Base-by-base conservation (phyloP, 495 filamentous ascomycete species). In the Aspergillus baeticus region DNA sequence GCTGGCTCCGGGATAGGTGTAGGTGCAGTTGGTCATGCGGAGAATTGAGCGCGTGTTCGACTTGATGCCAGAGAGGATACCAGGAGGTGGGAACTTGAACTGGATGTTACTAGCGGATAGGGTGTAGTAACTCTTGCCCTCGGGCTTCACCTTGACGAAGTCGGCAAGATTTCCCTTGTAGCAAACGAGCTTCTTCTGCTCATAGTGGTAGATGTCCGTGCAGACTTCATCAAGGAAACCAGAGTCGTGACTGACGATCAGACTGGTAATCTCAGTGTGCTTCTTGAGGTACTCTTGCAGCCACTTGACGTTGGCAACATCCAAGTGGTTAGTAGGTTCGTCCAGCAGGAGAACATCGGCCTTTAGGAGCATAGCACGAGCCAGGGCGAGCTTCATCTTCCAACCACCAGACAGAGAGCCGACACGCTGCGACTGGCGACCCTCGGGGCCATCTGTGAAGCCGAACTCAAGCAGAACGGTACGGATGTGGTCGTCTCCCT, bases 321-420 rank as follows among this genome's bases (percentile, higher is more conserved):
- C 94, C 62, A 98, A 77, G 71, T 98, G 94, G 80, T 98, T 98
- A 68, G 94, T 98, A 69, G 94, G 94, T 85, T 98, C 94, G 81
- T 99, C 94, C 29, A 99, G 84, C 33, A 99, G 75, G 34, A 99
- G 78, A 38, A 99, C 93, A 72, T 99, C 93, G 34, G 94, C 94
- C 68, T 87, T 89, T 81, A 89, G 88, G 60, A 99, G 81, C 94
- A 99, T 98, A 57, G 94, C 94, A 64, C 94, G 84, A 49, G 95
- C 94, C 63, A 99, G 79, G 54, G 94, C 94, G 52, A 99, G 77
- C 84, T 99, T 99, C 94, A 99, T 99, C 84, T 99, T 98, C 94
- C 94, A 99, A 65, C 94, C 94, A 69, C 94, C 94, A n/a, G 94
- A 99, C 17, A 98, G 78, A 23, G 92, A 96, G 55, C 94, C 93